Evolutionary conservation across 129 eudicot species (phyloP).

Genomic region (Cynara cardunculus): DNA sequence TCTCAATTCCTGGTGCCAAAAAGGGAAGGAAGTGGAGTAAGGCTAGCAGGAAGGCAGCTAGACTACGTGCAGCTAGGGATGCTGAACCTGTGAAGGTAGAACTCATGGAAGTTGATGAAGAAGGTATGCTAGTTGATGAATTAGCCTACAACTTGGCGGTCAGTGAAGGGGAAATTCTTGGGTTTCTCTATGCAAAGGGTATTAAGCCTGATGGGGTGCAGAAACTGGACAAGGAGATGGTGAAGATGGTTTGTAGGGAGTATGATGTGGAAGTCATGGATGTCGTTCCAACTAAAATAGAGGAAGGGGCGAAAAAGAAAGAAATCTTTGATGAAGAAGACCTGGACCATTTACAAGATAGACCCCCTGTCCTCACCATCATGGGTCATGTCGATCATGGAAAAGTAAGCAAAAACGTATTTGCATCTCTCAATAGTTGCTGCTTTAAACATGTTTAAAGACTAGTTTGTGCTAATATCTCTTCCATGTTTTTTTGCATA

Average conservation of each 20-base stretch:
- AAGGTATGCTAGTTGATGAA: conserved; percentile 84
- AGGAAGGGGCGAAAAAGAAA: conserved; percentile 88
- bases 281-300: conserved; percentile 55
- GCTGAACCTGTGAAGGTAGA: conserved; percentile 91
- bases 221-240: conserved; percentile 74
- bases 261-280: conserved; percentile 92
- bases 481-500: conserved; percentile 16
- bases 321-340: conserved; percentile 82
- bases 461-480: conserved; percentile 26
- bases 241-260: conserved; percentile 85
- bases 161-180: conserved; percentile 88
- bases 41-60: conserved; percentile 89
- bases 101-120: conserved; percentile 83
- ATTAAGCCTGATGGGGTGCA: conserved; percentile 85
- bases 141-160: conserved; percentile 82
- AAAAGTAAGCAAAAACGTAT: conserved; percentile 44
- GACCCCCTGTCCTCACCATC: conserved; percentile 94
- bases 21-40: conserved; percentile 93
- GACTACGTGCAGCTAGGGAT: conserved; percentile 82
- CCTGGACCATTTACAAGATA: conserved; percentile 69
- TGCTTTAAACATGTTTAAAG: neutral
- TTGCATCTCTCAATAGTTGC: neutral
- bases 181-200: conserved; percentile 67
- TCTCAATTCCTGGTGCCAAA: conserved; percentile 63
- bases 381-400: conserved; percentile 99